Base-by-base conservation (phyloP, 495 filamentous ascomycete genomes). In the Neurospora discreta region DNA sequence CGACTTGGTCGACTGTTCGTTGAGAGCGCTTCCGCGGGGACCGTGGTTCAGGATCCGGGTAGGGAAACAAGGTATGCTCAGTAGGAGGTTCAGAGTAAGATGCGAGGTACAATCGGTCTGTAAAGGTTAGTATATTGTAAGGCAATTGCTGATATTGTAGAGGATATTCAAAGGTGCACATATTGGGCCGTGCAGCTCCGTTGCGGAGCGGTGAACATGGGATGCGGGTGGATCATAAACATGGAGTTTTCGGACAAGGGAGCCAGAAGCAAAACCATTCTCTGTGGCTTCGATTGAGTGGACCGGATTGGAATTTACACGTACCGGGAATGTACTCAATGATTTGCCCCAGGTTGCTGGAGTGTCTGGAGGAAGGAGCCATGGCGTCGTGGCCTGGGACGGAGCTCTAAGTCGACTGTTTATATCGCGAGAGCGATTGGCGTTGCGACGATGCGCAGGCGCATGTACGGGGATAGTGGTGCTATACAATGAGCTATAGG, bases 101-200 rank as follows among this genome's bases (percentile, higher is more conserved):
- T 72, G 93, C 96, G 71, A 98, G 89, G 80, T 98, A 99, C 39
- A 99, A 87, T 52, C 94, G 94, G 81, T 97, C 95, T 98, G 82
- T 74, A 68, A 81, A 44, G 70, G 79, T 83, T 71, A 82, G 82
- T 70, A 80, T 65, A 65, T 65, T 39, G 78, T 75, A 75, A 74
- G 75, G 74, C 71, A 71, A 73, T 68, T 70, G 72, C 38, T 71
- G 39, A 69, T 69, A 71, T 70, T 13, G 42, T 69, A 69, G 18
- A 15, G 15, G 8, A 68, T 70, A 60, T 69, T 71, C 42, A 68
- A 39, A 15, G 38, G 69, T 70, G 52, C 72, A 71, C 52, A 65
- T 65, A 30, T 65, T 65, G 52, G 52, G 15, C 18, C 30, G 52
- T 4, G 26, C 26, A 30, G 52, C 52, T 65, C 23, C 52, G 26